These are phyloP conservation scores for Ceratorhiza oryzae-sativae DNA, from an alignment of 1,284 basidiomycete species.

Conservation along the genomic window DNA sequence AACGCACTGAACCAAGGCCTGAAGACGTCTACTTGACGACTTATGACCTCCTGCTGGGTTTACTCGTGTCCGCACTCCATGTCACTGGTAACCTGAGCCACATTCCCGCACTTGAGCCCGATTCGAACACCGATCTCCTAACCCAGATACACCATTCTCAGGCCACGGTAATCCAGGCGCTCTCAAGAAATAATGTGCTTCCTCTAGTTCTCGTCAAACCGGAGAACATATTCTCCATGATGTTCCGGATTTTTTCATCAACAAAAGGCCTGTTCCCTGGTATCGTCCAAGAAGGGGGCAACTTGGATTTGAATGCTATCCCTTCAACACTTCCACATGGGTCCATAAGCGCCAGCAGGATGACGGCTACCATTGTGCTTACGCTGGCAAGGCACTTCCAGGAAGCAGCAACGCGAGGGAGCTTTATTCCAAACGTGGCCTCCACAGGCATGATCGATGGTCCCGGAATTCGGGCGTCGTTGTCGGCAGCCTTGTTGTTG, in stretches of 20 bases:
- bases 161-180: neutral
- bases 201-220: conserved; percentile 59
- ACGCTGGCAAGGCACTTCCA: conserved; percentile 65
- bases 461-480: conserved; percentile 55
- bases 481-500: conserved; percentile 59
- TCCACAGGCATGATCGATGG: neutral
- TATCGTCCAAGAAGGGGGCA: conserved; percentile 46
- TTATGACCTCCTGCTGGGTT: conserved; percentile 32
- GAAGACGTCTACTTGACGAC: neutral
- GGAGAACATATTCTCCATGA: conserved; percentile 53
- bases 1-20: neutral
- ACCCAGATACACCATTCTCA: conserved; percentile 22
- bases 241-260: conserved; percentile 52
- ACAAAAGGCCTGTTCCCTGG: conserved; percentile 53
- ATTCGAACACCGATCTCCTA: conserved; percentile 7
- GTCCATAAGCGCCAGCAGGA: conserved; percentile 50
- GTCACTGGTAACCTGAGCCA: conserved; percentile 31
- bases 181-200: conserved; percentile 46
- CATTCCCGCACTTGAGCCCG: conserved; percentile 11
- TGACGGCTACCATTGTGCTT: conserved; percentile 62
- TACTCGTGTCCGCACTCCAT: conserved; percentile 24
- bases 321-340: conserved; percentile 28
- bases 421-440: neutral
- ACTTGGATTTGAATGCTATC: conserved; percentile 22
- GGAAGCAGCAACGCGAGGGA: conserved; percentile 48